Evolutionary conservation across 73 alveolate species (phyloP).

Genomic region (Paramecium sexaurelia): DNA sequence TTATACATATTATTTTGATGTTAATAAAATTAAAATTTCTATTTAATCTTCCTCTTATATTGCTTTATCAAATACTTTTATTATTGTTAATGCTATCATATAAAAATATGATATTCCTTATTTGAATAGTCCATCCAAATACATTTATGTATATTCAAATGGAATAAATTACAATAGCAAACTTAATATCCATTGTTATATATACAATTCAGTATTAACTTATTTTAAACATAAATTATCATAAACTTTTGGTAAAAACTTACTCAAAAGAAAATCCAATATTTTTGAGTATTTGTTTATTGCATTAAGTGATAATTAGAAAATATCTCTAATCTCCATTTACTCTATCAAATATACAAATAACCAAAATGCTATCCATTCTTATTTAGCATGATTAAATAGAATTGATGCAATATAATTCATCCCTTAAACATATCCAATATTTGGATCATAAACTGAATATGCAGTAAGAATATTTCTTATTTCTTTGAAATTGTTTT

Average conservation of each 20-base stretch:
- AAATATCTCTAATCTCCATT: conserved; percentile 18
- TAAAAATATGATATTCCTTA: conserved; percentile 23
- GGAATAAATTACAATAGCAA: conserved; percentile 34
- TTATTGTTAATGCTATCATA: background rate
- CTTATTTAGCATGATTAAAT: conserved; percentile 33
- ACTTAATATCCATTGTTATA: conserved; percentile 24
- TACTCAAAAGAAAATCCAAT: background rate
- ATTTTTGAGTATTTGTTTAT: conserved; percentile 10
- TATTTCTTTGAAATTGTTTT: background rate
- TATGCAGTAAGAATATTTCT: background rate
- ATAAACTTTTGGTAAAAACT: background rate
- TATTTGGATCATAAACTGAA: conserved; percentile 35
- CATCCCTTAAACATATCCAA: conserved; percentile 44
- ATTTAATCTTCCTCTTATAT: background rate
- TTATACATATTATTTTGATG: background rate
- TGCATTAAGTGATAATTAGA: background rate
- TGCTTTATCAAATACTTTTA: background rate
- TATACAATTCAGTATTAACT: background rate
- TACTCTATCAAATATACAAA: background rate
- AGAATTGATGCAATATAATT: background rate
- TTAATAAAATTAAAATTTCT: background rate
- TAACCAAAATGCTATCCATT: conserved; percentile 39
- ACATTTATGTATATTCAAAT: background rate
- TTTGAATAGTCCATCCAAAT: conserved; percentile 32
- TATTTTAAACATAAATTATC: background rate